Conservation (phyloP, 1,139 yeast species). For the Trichomonascaceae sp. region DNA sequence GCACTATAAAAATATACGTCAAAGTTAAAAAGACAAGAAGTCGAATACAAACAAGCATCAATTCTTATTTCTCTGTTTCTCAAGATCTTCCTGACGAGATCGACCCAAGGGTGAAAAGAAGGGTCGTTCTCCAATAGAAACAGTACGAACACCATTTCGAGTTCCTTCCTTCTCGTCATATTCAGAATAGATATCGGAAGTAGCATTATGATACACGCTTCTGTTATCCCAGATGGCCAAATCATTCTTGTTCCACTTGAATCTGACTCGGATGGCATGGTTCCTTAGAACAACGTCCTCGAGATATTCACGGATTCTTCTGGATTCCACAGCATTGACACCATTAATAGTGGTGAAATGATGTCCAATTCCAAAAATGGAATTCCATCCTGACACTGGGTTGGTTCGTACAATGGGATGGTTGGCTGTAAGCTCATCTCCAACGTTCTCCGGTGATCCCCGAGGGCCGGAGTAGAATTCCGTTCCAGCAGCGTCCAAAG, state of each 20-base stretch:
- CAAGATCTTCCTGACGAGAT: conserved; percentile 16
- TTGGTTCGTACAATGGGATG: conserved; percentile 44
- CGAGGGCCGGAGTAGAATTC: conserved; percentile 33
- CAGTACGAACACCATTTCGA: conserved; percentile 27
- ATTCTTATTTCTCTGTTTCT: conserved; percentile 6
- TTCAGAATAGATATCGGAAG: conserved; percentile 12
- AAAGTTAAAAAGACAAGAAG: background rate
- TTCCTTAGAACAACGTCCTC: conserved; percentile 14
- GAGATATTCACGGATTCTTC: conserved; percentile 16
- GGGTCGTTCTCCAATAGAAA: conserved; percentile 27
- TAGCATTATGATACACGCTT: conserved; percentile 29
- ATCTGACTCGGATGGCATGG: conserved; percentile 36
- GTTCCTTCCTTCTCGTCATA: conserved; percentile 7
- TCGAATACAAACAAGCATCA: background rate
- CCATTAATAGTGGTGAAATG: conserved; percentile 39
- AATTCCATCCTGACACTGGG: conserved; percentile 46
- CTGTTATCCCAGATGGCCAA: conserved; percentile 42
- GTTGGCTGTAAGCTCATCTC: conserved; percentile 29
- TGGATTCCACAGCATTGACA: conserved; percentile 35
- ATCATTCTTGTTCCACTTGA: conserved; percentile 51
- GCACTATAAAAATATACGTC: background rate
- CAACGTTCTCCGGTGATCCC: conserved; percentile 32
- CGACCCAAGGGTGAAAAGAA: conserved; percentile 18
- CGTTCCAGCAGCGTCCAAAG: conserved; percentile 35
- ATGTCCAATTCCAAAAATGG: conserved; percentile 38